Percentiles rank a stretch among this genome's conserved stretches.
phyloP scores from a whole-genome alignment of 2,329 filamentous ascomycete species.

The Sclerotinia nivalis region DNA sequence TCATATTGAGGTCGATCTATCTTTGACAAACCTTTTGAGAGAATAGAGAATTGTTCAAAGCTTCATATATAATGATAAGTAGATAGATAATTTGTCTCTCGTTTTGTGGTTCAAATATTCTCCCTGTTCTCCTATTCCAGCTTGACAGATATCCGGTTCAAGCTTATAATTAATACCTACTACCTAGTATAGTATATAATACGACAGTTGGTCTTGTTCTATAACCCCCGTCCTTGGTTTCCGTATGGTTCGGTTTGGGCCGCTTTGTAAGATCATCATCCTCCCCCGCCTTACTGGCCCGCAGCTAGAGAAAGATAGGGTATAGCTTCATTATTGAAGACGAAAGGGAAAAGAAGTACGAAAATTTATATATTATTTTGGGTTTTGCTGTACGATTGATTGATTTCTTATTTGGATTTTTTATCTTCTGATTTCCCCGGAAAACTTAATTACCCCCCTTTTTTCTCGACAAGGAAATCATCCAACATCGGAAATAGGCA shows the following conservation, averaged over 20 bases:
- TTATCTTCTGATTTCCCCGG: neutral
- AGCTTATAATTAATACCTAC: neutral
- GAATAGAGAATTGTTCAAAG: neutral
- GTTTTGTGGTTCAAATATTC: neutral
- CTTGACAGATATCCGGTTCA: no score
- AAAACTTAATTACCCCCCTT: neutral
- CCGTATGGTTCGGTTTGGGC: conserved; percentile 11
- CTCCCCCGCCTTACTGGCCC: neutral
- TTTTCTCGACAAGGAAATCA: neutral
- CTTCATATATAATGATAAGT: neutral
- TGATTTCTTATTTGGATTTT: neutral
- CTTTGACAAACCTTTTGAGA: neutral
- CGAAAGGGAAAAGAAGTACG: neutral
- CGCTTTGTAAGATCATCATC: conserved; percentile 2
- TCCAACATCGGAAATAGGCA: neutral
- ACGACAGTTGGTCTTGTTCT: neutral
- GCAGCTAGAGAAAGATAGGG: conserved; percentile 4
- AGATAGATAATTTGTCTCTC: neutral
- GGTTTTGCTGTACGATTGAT: neutral
- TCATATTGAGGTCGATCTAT: neutral
- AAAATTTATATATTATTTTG: neutral
- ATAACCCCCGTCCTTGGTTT: neutral
- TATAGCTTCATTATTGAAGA: neutral
- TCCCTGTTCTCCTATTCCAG: no score
- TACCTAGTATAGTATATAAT: neutral